phyloP scores from a whole-genome alignment of 2,329 filamentous ascomycete genomes.

The Fusarium xylarioides region DNA sequence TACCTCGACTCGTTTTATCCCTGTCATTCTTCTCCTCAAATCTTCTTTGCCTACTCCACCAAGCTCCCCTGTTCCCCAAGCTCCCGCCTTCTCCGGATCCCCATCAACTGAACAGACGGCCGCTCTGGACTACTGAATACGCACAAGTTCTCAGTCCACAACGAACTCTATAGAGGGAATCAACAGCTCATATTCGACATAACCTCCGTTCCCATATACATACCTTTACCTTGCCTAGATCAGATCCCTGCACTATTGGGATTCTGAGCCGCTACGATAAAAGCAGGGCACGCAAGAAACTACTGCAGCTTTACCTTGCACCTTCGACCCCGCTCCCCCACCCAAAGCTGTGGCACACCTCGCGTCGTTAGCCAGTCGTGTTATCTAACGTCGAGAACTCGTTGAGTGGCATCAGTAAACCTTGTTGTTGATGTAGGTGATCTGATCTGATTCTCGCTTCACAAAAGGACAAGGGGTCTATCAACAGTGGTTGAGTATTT shows the following conservation, averaged over 20 bases:
- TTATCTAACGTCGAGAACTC: constrained; percentile 42
- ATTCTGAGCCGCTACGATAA: constrained; percentile 15
- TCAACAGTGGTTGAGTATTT: constrained; percentile 29
- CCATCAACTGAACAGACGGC: constrained; percentile 15
- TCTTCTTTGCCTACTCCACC: constrained; percentile 31
- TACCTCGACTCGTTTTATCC: constrained; percentile 5
- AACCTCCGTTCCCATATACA: neutral
- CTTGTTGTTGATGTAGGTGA: constrained; percentile 40
- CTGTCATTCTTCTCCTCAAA: constrained; percentile 7
- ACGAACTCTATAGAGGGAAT: neutral
- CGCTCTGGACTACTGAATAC: constrained; percentile 3
- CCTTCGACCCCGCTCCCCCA: constrained; percentile 41
- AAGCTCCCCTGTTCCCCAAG: constrained; percentile 22
- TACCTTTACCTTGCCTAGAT: neutral
- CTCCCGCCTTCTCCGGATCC: constrained; percentile 24
- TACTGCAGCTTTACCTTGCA: constrained; percentile 40
- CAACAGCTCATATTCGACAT: neutral
- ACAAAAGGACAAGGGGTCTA: constrained; percentile 24
- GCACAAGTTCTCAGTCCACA: neutral
- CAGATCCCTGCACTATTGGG: constrained; percentile 13
- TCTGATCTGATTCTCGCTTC: constrained; percentile 42
- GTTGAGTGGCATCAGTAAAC: constrained; percentile 35
- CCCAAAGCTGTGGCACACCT: constrained; percentile 36
- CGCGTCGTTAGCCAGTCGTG: constrained; percentile 37
- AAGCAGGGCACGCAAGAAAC: constrained; percentile 31